Conservation (phyloP, 2,329 filamentous ascomycete species). For the Pseudogymnoascus destructans region DNA sequence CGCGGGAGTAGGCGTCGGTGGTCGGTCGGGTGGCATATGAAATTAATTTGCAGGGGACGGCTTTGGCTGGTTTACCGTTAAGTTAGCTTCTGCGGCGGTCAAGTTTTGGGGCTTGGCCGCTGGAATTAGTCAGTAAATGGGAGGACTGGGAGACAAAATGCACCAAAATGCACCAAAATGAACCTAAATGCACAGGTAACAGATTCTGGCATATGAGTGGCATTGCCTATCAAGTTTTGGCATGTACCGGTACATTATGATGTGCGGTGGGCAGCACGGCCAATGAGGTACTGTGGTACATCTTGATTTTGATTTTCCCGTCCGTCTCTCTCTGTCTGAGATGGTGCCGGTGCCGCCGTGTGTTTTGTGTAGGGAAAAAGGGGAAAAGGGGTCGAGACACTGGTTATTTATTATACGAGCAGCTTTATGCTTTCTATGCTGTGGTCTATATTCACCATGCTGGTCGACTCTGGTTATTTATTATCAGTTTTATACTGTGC, state of each 20-base stretch:
- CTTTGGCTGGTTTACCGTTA: background rate
- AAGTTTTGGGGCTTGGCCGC: background rate
- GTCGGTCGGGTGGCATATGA: background rate
- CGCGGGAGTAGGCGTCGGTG: background rate
- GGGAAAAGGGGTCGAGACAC: background rate
- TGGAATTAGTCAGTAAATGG: background rate
- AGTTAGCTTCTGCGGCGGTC: too few species aligned
- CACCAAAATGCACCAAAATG: too few species aligned
- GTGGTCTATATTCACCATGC: background rate
- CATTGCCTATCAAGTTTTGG: background rate
- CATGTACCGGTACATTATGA: background rate
- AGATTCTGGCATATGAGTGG: background rate
- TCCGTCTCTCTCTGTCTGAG: background rate
- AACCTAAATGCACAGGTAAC: background rate
- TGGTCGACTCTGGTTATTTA: too few species aligned
- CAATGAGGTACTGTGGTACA: background rate
- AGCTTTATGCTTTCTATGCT: background rate
- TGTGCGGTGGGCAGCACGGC: background rate
- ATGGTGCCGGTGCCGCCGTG: background rate
- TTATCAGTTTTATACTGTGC: too few species aligned
- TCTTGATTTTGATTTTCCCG: background rate
- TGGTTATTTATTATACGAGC: background rate
- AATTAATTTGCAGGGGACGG: slow-evolving; percentile 3
- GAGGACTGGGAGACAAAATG: background rate
- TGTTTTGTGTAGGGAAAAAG: background rate